Base-by-base conservation (phyloP, 352 stramenopile species). In the Globisporangium emineosum region DNA sequence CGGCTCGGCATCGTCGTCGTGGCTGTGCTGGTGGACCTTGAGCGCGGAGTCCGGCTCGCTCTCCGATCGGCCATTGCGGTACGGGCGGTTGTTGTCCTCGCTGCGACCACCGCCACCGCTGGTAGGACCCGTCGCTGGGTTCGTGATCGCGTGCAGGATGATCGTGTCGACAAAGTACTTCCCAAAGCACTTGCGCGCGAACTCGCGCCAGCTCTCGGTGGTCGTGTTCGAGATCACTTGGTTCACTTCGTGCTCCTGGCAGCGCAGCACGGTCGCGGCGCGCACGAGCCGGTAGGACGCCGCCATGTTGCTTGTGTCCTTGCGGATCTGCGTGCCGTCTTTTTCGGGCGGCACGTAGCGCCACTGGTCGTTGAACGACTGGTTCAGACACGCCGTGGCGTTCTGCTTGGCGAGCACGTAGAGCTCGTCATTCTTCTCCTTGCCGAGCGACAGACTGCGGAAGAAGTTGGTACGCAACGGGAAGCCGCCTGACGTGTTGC, bases 301-400 rank as follows among this genome's bases (percentile, higher is more conserved):
- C 10, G 77, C 69, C 66, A 93, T 72, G 66, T 93, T 90, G 67
- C 72, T 88, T 47, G 84, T 93, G 70, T 93, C 84, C 67, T 93
- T 93, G 60, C 84, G 79, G 53, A 91, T 81, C 73, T 91, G 82
- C 45, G 81, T 86, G 51, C 84, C 84, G 55, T 93, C 82, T 53
- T 90, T 91, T 69, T 91, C 84, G 6, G 80, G 83, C 32, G 84
- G 84, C 21, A 93, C 79, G 64, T 89, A 90, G 60, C 83, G 73
- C 84, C 84, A 93, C 54, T 91, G 82, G 47, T 90, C 82, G 62
- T 91, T 91, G 72, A 88, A 91, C 43, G 79, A 84, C 69, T 89
- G 79, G 37, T 78, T 82, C 37, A 91, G 65, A 45, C 81, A 86
- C 53, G 73, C 67, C n/a, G 71, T 65, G 3, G 83, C 82, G 53